Evolutionary conservation across 768 basidiomycete genomes (phyloP), one percentile per base, ranked within the genome.

Genomic region (Calocybe gangraenosa): DNA sequence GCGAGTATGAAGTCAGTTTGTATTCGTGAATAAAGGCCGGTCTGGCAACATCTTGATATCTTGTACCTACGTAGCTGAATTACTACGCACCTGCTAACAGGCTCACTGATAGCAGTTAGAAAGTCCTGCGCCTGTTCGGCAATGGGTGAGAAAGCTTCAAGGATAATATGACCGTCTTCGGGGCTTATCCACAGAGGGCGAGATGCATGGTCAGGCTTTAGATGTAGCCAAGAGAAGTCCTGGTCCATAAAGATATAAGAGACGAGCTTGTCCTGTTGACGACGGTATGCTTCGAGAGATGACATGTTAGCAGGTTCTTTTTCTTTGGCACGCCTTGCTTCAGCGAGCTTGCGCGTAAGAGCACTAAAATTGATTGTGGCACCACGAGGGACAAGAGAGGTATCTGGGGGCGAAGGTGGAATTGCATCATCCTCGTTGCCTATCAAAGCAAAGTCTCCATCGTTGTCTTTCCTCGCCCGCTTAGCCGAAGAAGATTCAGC

Each of bases 71-170:
- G 49, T 40, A 46, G 34, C 42, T 46, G 22, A 41, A 31, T 48
- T 41, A 37, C 44, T 58, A 73, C 89, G 66, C 66, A 95, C 93
- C 93, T 85, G 76, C 93, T 97, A 58, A 98, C 93, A 55, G 96
- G 96, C 67, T 99, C 96, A 58, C 92, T 91, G 40, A 99, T 98
- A 31, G 96, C 95, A 35, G 95, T 91, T 36, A 99, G 76, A 59
- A 99, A 98, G 61, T 99, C 96, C 65, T 98, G 96, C 3, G 96
- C 96, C 66, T 95, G 92, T 58, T 94, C 92, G 17, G 95, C 94
- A 50, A 98, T 93, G 3, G 96, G 92, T 18, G 92, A 93, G 64
- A 99, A 99, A 0, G 92, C 92, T 65, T 99, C 96, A 25, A 99
- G 81, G 49, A 98, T 98, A 57, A 98, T 97, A 54, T 87, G 83